Evolutionary conservation across 2,329 filamentous ascomycete genomes (phyloP), one percentile per base, ranked within the genome.

Genomic region (Beauveria asiatica): DNA sequence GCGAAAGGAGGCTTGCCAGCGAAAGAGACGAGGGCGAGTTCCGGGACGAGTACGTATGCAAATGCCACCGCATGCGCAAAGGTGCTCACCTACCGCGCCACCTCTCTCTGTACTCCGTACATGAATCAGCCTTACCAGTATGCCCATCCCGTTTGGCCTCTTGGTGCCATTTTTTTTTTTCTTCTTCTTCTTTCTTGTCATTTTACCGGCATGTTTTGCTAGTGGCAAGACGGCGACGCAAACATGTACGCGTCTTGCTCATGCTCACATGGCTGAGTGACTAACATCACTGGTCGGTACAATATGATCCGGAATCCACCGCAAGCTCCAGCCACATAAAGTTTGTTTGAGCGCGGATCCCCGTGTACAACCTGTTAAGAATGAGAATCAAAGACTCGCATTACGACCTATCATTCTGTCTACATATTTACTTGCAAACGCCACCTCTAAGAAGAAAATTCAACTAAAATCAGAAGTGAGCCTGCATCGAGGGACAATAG

Each of bases 191-290:
- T 23, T 23, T 9, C 23, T 10, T n/a, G 13, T 49, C 13, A 23
- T 19, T n/a, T 10, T 46, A 23, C 23, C 44, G 27, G 30, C 30
- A 23, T 25, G 27, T 13, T 37, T 57, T 48, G 27, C 41, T 48
- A 48, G 54, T 57, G 54, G 54, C 54, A 57, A 48, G n/a, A 17
- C 23, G 30, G 25, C 30, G 39, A 48, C 54, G 54, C 54, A 57
- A 48, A 30, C 3, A 46, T 48, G 44, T 57, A 57, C 44, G 54
- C 54, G 54, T 57, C 54, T 30, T 46, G 5, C 11, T 37, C 11
- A 33, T 17, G 23, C 21, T 44, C 23, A 33, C 42, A 56, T 16
- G 54, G 19, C 44, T 48, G 27, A 10, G 23, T 9, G 8, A 33
- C 48, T 30, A 17, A 30, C 27, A 8, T 16, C 23, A 53, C 33